Conservation (phyloP, 768 basidiomycete genomes). For the Gloeophyllum trabeum region DNA sequence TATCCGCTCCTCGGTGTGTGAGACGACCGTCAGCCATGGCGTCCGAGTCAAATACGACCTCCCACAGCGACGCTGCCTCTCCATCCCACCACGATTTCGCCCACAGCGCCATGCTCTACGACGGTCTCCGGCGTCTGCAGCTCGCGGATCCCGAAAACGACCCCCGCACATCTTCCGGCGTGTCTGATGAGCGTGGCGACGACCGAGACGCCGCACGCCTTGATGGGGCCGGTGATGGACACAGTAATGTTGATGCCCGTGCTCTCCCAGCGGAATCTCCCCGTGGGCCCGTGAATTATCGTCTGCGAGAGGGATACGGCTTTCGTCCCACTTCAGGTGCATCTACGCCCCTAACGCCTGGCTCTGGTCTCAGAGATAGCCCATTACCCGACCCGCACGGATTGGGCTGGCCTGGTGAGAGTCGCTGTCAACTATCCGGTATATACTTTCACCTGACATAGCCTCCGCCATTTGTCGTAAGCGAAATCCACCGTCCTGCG, state of each 20-base stretch:
- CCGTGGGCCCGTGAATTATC: conserved; percentile 9
- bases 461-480: conserved; percentile 19
- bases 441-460: neutral
- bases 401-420: conserved; percentile 85
- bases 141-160: conserved; percentile 13
- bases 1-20: no score
- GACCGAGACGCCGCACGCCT: neutral
- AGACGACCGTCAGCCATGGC: no score
- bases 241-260: neutral
- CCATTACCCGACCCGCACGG: conserved; percentile 51
- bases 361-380: conserved; percentile 14
- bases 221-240: neutral
- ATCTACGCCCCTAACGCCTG: conserved; percentile 42
- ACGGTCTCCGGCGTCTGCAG: conserved; percentile 37
- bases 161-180: conserved; percentile 3
- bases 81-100: no score
- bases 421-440: conserved; percentile 1
- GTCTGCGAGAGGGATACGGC: conserved; percentile 68
- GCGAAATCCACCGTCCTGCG: conserved; percentile 87
- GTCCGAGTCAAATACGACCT: no score
- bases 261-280: conserved; percentile 3
- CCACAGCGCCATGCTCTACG: conserved; percentile 29
- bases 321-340: conserved; percentile 63
- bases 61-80: no score
- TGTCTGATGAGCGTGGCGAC: neutral